Evolutionary conservation across 1,284 basidiomycete genomes (phyloP).

Genomic region (Trichosporon ovoides): DNA sequence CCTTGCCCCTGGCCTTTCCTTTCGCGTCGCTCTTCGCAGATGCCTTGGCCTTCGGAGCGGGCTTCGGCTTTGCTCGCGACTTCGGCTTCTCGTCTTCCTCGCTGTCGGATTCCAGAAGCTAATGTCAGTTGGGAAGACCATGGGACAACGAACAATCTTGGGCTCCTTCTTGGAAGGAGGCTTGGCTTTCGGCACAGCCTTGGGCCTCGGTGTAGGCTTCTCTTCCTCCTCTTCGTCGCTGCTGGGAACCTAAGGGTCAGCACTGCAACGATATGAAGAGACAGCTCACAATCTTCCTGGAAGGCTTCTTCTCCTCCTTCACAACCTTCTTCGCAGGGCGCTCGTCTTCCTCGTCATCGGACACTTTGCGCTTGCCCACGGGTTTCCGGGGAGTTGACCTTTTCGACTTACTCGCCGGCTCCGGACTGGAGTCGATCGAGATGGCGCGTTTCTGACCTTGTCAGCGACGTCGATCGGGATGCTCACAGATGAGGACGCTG

Average conservation of each 20-base stretch:
- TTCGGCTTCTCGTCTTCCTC: background rate
- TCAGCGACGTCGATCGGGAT: background rate
- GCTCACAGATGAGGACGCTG: background rate
- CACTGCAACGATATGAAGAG: too few relatives aligned
- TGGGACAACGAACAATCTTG: background rate
- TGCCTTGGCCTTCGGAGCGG: background rate
- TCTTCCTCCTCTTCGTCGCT: slow-evolving; percentile 1
- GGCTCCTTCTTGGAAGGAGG: background rate
- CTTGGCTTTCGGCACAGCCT: background rate
- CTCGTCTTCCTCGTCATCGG: background rate
- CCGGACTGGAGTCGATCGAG: background rate
- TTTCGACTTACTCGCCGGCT: background rate
- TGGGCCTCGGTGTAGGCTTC: background rate
- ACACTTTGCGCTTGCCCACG: background rate
- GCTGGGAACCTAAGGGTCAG: background rate
- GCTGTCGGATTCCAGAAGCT: background rate
- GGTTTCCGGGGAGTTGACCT: background rate
- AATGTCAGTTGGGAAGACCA: background rate
- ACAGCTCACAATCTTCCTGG: background rate
- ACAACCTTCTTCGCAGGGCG: background rate
- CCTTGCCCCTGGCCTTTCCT: background rate
- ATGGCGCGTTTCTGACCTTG: background rate
- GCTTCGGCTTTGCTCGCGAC: background rate
- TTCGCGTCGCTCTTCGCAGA: background rate
- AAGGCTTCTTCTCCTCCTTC: slow-evolving; percentile 1